A percentile compares a stretch with the other conserved stretches of the same genome.
Evolutionary conservation across 805 yeast genomes (phyloP).

Genomic region (Priceomyces haplophilus): DNA sequence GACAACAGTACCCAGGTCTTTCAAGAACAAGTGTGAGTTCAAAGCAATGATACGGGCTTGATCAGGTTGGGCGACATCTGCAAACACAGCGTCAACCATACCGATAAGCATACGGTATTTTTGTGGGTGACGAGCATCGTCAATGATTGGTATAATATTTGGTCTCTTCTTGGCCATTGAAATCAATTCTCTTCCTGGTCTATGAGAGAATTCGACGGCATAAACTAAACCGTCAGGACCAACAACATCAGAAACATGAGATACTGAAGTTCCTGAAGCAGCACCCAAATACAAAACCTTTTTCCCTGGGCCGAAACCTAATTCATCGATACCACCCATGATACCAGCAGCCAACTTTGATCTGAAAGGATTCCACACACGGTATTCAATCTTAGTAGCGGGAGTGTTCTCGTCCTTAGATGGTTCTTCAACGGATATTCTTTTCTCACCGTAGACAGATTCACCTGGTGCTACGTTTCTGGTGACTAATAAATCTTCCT

Average conservation of each 20-base stretch:
- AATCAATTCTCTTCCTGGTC: slow-evolving; percentile 99
- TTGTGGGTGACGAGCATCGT: slow-evolving; percentile 99
- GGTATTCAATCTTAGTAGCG: slow-evolving; percentile 93
- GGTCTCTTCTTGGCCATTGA: slow-evolving; percentile 99
- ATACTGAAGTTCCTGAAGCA: slow-evolving; percentile 98
- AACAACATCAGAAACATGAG: slow-evolving; percentile 96
- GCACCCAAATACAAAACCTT: slow-evolving; percentile 98
- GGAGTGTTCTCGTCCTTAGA: slow-evolving; percentile 82
- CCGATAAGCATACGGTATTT: slow-evolving; percentile 98
- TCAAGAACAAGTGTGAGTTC: slow-evolving; percentile 96
- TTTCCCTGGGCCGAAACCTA: slow-evolving; percentile 96
- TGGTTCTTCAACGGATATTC: slow-evolving; percentile 91
- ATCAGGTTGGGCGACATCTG: slow-evolving; percentile 99
- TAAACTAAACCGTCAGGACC: slow-evolving; percentile 99
- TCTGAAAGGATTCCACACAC: slow-evolving; percentile 99
- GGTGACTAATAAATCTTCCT: slow-evolving; percentile 96
- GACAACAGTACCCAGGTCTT: slow-evolving; percentile 98
- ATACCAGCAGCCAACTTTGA: slow-evolving; percentile 99
- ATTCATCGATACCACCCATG: slow-evolving; percentile 98
- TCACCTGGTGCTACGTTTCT: slow-evolving; percentile 98
- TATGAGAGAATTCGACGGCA: slow-evolving; percentile 98
- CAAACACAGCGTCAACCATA: slow-evolving; percentile 98
- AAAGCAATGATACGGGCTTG: slow-evolving; percentile 99
- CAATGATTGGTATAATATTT: slow-evolving; percentile 96
- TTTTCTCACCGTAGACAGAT: slow-evolving; percentile 97